Evolutionary conservation across 208 protist genomes (phyloP).

Genomic region (Wallacemonas sp.): DNA sequence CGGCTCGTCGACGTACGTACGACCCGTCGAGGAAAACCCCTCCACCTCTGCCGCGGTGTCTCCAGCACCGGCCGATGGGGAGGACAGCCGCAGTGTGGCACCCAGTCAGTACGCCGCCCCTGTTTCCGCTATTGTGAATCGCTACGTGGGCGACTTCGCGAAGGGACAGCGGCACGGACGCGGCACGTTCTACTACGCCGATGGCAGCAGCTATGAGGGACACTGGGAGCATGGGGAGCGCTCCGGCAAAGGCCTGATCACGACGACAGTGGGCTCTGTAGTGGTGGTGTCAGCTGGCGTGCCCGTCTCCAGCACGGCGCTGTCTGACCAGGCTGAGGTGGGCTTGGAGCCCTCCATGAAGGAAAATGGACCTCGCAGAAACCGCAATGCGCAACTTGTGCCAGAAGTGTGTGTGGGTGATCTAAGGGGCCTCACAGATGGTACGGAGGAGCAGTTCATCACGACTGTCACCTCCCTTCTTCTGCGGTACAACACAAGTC

Average conservation of each 20-base stretch:
- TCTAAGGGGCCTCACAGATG: conserved; percentile 37
- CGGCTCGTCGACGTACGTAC: conserved; percentile 72
- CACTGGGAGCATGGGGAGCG: too few relatives aligned
- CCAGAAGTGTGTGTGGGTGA: conserved; percentile 39
- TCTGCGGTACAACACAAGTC: conserved; percentile 66
- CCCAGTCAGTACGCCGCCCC: conserved; percentile 42
- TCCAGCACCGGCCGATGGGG: not conserved
- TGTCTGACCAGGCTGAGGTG: conserved; percentile 23
- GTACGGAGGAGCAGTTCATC: conserved; percentile 21
- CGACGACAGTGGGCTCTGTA: conserved; percentile 49
- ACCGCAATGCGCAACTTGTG: conserved; percentile 26
- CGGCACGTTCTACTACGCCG: conserved; percentile 85
- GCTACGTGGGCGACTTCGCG: conserved; percentile 65
- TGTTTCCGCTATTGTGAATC: conserved; percentile 55
- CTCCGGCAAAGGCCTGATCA: conserved; percentile 62
- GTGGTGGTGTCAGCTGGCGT: not conserved
- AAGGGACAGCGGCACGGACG: conserved; percentile 65
- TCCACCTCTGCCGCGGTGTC: not conserved
- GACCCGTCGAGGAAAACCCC: not conserved
- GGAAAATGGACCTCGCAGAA: conserved; percentile 5
- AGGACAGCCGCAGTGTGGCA: not conserved
- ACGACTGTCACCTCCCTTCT: conserved; percentile 47
- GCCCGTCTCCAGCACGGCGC: not conserved
- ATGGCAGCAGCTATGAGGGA: conserved; percentile 87
- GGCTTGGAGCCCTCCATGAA: conserved; percentile 24